Percentiles rank a stretch among this genome's conserved stretches.
phyloP scores from a whole-genome alignment of 2,329 filamentous ascomycete species.

The Colletotrichum tropicale region DNA sequence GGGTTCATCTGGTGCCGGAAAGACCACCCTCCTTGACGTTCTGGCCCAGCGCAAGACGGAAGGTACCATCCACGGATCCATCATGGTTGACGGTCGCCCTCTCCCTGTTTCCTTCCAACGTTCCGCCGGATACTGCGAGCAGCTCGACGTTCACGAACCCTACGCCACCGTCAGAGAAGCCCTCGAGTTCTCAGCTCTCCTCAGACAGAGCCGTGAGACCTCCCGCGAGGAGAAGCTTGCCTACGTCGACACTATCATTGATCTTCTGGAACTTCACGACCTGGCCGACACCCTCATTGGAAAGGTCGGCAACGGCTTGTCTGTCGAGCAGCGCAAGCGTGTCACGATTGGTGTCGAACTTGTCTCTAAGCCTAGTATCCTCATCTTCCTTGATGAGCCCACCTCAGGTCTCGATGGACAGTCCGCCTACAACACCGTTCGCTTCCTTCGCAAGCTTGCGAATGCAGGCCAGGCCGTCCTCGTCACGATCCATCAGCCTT shows the following conservation, averaged over 20 bases:
- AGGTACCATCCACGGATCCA: constrained; percentile 75
- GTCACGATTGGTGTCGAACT: constrained; percentile 67
- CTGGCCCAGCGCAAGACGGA: constrained; percentile 81
- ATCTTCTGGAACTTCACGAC: constrained; percentile 57
- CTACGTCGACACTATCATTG: constrained; percentile 81
- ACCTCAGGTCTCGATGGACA: constrained; percentile 72
- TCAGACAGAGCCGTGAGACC: constrained; percentile 72
- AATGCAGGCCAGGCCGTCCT: constrained; percentile 70
- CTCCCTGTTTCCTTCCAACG: constrained; percentile 78
- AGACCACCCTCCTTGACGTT: constrained; percentile 84
- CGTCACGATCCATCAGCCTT: constrained; percentile 75
- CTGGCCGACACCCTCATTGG: constrained; percentile 54
- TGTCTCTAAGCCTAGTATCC: constrained; percentile 62
- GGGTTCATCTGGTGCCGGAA: constrained; percentile 82
- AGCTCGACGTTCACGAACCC: constrained; percentile 78
- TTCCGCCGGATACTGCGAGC: constrained; percentile 81
- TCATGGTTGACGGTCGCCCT: constrained; percentile 76
- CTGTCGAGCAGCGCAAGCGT: constrained; percentile 57
- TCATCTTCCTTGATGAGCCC: constrained; percentile 68
- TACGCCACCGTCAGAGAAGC: constrained; percentile 79
- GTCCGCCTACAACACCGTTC: constrained; percentile 68
- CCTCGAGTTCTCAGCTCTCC: constrained; percentile 73
- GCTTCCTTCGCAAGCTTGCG: constrained; percentile 70
- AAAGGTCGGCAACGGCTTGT: constrained; percentile 54
- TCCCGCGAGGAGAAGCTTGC: constrained; percentile 71